Evolutionary conservation across 139 green algal genomes (phyloP).

Genomic region (Chlamydomonas asymmetrica): DNA sequence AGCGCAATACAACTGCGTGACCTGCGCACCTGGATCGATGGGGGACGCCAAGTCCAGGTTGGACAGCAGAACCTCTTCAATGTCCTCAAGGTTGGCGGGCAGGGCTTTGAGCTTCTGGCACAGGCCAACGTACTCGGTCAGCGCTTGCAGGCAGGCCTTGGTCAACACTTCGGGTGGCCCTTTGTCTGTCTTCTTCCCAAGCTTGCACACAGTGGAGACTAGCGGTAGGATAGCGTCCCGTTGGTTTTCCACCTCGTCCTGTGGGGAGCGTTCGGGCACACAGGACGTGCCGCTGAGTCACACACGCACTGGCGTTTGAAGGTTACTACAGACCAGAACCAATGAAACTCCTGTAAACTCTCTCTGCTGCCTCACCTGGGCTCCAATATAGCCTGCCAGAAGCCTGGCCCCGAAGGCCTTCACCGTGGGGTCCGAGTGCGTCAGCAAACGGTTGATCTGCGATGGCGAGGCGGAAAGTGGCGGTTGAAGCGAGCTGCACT

Average conservation of each 20-base stretch:
- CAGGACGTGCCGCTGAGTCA: no score
- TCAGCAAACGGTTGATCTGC: constrained; percentile 46
- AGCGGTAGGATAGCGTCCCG: background rate
- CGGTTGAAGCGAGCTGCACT: background rate
- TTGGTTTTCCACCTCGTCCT: constrained; percentile 22
- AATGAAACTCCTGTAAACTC: no score
- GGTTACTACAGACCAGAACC: no score
- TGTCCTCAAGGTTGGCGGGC: constrained; percentile 31
- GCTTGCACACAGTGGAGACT: constrained; percentile 3
- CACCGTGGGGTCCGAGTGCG: constrained; percentile 28
- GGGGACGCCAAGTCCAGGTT: no score
- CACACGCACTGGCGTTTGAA: no score
- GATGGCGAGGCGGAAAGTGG: no score
- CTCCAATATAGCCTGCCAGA: constrained; percentile 22
- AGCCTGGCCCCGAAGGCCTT: constrained; percentile 28
- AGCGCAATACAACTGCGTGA: background rate
- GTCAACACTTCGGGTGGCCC: background rate
- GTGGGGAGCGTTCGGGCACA: background rate
- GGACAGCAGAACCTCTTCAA: constrained; percentile 21
- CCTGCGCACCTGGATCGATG: no score
- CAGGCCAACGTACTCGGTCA: constrained; percentile 20
- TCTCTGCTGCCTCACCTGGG: constrained; percentile 31
- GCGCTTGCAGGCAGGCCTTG: constrained; percentile 9
- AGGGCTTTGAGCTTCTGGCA: constrained; percentile 32
- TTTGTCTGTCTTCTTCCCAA: background rate